phyloP scores from a whole-genome alignment of 1,284 basidiomycete genomes.

The Takashimella tepidaria region DNA sequence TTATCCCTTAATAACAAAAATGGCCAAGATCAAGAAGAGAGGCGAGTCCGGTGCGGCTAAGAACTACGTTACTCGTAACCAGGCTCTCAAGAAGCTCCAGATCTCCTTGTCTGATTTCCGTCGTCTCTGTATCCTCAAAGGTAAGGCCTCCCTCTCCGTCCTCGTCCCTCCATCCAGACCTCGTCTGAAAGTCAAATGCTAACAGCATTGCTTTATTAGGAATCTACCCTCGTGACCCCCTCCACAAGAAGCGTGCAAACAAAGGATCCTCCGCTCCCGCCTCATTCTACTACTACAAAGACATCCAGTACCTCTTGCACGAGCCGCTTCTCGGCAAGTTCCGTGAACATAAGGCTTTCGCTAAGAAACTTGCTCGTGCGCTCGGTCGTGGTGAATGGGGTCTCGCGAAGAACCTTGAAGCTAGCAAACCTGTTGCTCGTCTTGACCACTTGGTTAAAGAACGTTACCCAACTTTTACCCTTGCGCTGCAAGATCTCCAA shows the following conservation, averaged over 20 bases:
- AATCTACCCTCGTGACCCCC: slow-evolving; percentile 95
- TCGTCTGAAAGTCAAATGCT: no score
- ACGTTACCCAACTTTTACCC: slow-evolving; percentile 94
- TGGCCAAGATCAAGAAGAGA: slow-evolving; percentile 85
- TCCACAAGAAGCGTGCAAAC: slow-evolving; percentile 88
- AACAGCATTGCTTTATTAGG: slow-evolving; percentile 57
- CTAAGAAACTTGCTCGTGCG: slow-evolving; percentile 92
- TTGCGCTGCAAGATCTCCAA: slow-evolving; percentile 93
- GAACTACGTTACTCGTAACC: slow-evolving; percentile 87
- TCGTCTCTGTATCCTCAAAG: slow-evolving; percentile 95
- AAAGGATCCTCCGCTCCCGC: slow-evolving; percentile 96
- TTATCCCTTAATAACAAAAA: no score
- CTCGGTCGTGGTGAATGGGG: slow-evolving; percentile 93
- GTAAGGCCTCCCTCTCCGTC: slow-evolving; percentile 53
- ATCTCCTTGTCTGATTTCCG: slow-evolving; percentile 96
- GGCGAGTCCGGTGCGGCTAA: slow-evolving; percentile 92
- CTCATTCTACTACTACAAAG: slow-evolving; percentile 98
- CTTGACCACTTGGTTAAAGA: slow-evolving; percentile 98
- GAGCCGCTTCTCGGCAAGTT: slow-evolving; percentile 95
- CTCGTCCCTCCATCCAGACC: slow-evolving; percentile 1
- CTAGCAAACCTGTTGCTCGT: slow-evolving; percentile 79
- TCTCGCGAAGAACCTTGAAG: slow-evolving; percentile 88
- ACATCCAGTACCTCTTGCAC: slow-evolving; percentile 95
- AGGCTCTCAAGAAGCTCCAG: slow-evolving; percentile 88
- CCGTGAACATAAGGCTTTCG: slow-evolving; percentile 96